These are phyloP conservation scores for Aegilops bicornis DNA, from an alignment of 176 grass and related monocot species.

Conservation along the genomic window DNA sequence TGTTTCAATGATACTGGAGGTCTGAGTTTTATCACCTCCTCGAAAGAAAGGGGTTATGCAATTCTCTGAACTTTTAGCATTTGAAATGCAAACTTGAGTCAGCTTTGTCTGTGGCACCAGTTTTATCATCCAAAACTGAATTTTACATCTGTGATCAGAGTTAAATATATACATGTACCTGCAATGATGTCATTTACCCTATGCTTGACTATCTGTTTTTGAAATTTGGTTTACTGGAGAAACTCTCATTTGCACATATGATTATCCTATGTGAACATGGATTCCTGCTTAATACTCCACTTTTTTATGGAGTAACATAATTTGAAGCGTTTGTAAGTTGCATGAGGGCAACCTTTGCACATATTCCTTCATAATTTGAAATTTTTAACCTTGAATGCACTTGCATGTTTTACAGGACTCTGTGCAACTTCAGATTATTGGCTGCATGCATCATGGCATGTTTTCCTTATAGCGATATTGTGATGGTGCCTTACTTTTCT, in stretches of 20 bases:
- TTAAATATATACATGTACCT: not conserved
- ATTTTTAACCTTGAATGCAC: not conserved
- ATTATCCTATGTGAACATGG: not conserved
- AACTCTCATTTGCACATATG: not conserved
- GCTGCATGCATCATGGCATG: not conserved
- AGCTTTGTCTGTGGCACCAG: not conserved
- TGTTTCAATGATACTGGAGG: not conserved
- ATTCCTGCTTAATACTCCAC: not conserved
- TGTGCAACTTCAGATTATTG: not conserved
- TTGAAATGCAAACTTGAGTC: slow-evolving; percentile 22
- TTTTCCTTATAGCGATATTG: too few species aligned
- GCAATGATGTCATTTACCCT: not conserved
- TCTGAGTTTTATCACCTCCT: not conserved
- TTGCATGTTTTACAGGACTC: not conserved
- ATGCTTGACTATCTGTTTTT: slow-evolving; percentile 8
- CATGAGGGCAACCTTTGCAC: not conserved
- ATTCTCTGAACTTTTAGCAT: not conserved
- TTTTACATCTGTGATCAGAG: not conserved
- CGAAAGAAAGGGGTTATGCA: not conserved
- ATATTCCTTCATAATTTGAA: not conserved
- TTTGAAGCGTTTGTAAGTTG: not conserved
- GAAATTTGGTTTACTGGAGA: not conserved
- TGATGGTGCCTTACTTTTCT: not conserved
- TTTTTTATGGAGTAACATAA: not conserved
- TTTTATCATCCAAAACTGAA: not conserved